Evolutionary conservation across 495 filamentous ascomycete genomes (phyloP).

Genomic region (Penicillium parvum): DNA sequence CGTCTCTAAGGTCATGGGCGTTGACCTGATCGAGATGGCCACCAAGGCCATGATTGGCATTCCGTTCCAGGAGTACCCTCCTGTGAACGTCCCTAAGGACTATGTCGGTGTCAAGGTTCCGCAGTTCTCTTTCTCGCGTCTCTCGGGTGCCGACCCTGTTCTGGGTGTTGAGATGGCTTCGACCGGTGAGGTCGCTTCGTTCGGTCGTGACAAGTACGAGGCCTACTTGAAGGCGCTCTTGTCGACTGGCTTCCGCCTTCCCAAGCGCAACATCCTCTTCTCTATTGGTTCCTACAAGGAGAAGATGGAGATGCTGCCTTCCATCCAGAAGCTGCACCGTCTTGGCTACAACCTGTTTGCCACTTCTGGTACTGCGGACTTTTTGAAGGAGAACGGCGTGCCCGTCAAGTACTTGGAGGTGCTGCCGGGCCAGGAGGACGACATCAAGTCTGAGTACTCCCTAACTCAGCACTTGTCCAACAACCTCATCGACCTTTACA

Average conservation of each 20-base stretch:
- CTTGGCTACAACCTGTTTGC: conserved; percentile 93
- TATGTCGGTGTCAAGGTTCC: conserved; percentile 97
- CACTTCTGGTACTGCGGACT: conserved; percentile 93
- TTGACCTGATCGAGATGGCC: conserved; percentile 97
- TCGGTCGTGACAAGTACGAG: conserved; percentile 93
- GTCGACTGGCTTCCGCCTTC: conserved; percentile 94
- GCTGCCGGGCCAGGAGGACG: conserved; percentile 62
- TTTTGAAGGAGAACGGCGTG: conserved; percentile 84
- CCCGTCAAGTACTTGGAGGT: conserved; percentile 89
- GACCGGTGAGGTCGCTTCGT: conserved; percentile 95
- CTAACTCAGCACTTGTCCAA: conserved; percentile 92
- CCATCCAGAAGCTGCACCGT: conserved; percentile 79
- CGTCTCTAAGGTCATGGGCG: conserved; percentile 97
- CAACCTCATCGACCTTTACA: conserved; percentile 96
- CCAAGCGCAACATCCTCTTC: conserved; percentile 88
- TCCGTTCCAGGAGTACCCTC: conserved; percentile 77
- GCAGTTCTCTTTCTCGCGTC: conserved; percentile 96
- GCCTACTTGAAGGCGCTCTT: conserved; percentile 94
- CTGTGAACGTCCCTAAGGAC: conserved; percentile 65
- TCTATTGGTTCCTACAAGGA: conserved; percentile 98
- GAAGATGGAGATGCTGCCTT: conserved; percentile 94
- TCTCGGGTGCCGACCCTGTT: conserved; percentile 94
- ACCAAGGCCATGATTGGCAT: conserved; percentile 93
- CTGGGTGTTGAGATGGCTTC: conserved; percentile 99
- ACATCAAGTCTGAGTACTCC: conserved; percentile 93